Percentiles rank a stretch among this genome's conserved stretches.
phyloP scores from a whole-genome alignment of 495 filamentous ascomycete species.

The Lophiotrema nucula region DNA sequence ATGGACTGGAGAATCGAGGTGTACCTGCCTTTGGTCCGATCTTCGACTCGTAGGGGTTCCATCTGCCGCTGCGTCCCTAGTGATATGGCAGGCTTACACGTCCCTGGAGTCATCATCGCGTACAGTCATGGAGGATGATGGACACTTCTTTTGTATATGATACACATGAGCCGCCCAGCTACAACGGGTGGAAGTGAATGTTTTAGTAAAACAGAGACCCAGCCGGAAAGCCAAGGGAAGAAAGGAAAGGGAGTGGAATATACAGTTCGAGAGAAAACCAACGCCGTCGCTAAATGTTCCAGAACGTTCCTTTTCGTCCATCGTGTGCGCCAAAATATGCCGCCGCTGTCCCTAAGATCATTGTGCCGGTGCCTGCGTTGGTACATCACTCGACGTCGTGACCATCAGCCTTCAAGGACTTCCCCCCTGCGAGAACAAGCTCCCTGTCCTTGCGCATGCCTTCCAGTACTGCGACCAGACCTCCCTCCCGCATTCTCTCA shows the following conservation, averaged over 20 bases:
- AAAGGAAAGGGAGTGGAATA: background rate
- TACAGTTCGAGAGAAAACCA: background rate
- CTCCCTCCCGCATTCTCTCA: slow-evolving; percentile 75
- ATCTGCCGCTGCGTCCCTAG: too few relatives aligned
- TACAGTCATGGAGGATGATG: too few relatives aligned
- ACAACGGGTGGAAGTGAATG: background rate
- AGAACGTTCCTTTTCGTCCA: background rate
- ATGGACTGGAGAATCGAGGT: slow-evolving; percentile 26
- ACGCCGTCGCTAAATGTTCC: slow-evolving; percentile 9
- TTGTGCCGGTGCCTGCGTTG: background rate
- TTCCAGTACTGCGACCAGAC: slow-evolving; percentile 82
- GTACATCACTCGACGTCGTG: background rate
- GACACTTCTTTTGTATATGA: background rate
- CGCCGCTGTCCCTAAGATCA: background rate
- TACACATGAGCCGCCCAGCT: background rate
- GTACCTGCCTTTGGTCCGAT: slow-evolving; percentile 33
- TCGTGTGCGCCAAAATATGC: background rate
- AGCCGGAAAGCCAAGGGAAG: background rate
- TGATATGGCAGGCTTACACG: too few relatives aligned
- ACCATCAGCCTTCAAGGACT: background rate
- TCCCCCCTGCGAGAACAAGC: slow-evolving; percentile 3
- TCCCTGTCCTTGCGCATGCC: slow-evolving; percentile 72
- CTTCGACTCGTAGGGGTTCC: slow-evolving; percentile 32
- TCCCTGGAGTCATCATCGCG: too few relatives aligned
- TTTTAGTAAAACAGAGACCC: background rate